phyloP scores from a whole-genome alignment of 257 asterid genomes.

The Lithospermum erythrorhizon region DNA sequence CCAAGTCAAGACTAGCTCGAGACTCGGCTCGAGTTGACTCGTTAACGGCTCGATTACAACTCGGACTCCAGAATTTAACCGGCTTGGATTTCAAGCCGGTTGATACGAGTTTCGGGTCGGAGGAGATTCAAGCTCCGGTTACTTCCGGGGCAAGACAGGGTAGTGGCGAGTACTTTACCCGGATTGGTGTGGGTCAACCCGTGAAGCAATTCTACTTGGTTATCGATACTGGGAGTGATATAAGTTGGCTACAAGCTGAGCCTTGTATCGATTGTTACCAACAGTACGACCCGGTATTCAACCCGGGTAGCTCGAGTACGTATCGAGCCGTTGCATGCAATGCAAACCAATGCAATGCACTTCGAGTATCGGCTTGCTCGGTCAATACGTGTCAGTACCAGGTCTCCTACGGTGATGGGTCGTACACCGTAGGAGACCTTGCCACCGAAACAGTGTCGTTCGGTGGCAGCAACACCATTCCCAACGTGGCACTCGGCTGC shows the following conservation, averaged over 20 bases:
- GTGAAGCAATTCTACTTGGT: conserved; percentile 31
- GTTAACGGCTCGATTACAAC: conserved; percentile 20
- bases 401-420: conserved; percentile 69
- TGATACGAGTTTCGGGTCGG: conserved; percentile 18
- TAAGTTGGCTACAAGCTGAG: conserved; percentile 71
- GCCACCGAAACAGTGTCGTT: conserved; percentile 61
- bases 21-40: conserved; percentile 44
- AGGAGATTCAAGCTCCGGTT: conserved; percentile 33
- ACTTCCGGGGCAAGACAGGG: conserved; percentile 52
- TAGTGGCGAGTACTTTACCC: conserved; percentile 68
- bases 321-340: conserved; percentile 34
- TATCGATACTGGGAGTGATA: conserved; percentile 61
- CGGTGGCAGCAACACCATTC: conserved; percentile 34
- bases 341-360: conserved; percentile 33
- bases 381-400: conserved; percentile 28
- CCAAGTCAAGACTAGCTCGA: conserved; percentile 32
- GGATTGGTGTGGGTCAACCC: conserved; percentile 68
- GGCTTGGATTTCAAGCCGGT: conserved; percentile 23
- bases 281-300: conserved; percentile 51
- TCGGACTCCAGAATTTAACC: conserved; percentile 7
- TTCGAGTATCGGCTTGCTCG: conserved; percentile 32
- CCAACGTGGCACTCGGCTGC: conserved; percentile 55
- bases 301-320: conserved; percentile 40
- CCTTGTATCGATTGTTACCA: conserved; percentile 61
- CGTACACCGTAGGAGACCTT: conserved; percentile 48